Conservation (phyloP, 306 rosid genomes). For the Cucumis hystrix region DNA sequence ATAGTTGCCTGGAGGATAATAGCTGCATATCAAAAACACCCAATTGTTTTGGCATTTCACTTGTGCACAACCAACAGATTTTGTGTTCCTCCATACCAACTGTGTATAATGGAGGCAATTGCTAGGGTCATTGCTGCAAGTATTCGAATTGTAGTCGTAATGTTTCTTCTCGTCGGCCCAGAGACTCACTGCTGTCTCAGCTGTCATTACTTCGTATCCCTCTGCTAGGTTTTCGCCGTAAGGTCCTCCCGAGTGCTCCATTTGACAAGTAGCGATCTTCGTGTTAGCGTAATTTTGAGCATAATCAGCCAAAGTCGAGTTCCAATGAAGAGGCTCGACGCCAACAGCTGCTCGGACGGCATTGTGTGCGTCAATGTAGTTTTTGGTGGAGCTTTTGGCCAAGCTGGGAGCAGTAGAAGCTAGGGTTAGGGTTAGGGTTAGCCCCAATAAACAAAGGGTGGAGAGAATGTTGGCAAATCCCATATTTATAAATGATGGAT, state of each 20-base stretch:
- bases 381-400: too few relatives aligned
- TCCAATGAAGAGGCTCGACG: neutral
- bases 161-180: conserved; percentile 26
- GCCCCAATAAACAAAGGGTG: too few relatives aligned
- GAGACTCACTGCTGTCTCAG: conserved; percentile 13
- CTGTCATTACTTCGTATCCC: neutral
- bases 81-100: conserved; percentile 2
- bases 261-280: conserved; percentile 1
- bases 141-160: too few relatives aligned
- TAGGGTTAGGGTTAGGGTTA: too few relatives aligned
- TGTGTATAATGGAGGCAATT: conserved; percentile 38
- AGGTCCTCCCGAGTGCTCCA: conserved; percentile 14
- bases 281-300: conserved; percentile 13
- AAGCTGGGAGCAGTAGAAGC: too few relatives aligned
- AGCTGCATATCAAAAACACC: conserved; percentile 26
- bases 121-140: neutral
- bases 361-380: too few relatives aligned
- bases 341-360: too few relatives aligned
- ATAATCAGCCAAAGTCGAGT: neutral
- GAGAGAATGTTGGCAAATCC: too few relatives aligned
- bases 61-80: too few relatives aligned
- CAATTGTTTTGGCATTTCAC: too few relatives aligned
- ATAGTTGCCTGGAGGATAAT: conserved; percentile 40
- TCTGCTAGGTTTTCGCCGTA: conserved; percentile 9
- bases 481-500: too few relatives aligned